A percentile compares a stretch with the other conserved stretches of the same genome.
These are phyloP conservation scores for Populus hybrid DNA, from an alignment of 441 rosid genomes.

Conservation along the genomic window DNA sequence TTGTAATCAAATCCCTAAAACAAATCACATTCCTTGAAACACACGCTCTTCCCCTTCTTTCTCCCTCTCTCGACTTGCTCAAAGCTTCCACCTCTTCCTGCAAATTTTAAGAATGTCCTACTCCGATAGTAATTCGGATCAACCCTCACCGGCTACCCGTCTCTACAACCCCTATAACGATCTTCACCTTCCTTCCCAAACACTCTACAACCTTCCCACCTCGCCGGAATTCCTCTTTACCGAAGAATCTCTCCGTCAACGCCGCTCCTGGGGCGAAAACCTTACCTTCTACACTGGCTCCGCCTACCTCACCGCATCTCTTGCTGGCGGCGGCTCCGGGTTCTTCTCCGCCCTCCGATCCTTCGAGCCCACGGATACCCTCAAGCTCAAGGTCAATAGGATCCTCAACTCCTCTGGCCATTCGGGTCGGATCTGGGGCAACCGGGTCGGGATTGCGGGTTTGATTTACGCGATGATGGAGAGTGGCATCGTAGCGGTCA, in stretches of 20 bases:
- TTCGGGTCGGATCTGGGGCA: slow-evolving; percentile 78
- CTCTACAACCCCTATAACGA: slow-evolving; percentile 86
- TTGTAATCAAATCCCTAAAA: no score
- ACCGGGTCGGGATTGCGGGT: slow-evolving; percentile 70
- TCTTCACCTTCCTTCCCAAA: slow-evolving; percentile 48
- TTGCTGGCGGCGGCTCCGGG: slow-evolving; percentile 59
- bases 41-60: neutral
- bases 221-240: slow-evolving; percentile 92
- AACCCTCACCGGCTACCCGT: slow-evolving; percentile 29
- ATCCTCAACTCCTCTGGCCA: slow-evolving; percentile 77
- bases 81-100: neutral
- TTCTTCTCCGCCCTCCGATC: slow-evolving; percentile 50
- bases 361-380: slow-evolving; percentile 70
- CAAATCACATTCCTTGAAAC: neutral
- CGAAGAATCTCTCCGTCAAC: slow-evolving; percentile 75
- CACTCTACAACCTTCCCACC: slow-evolving; percentile 78
- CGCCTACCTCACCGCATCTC: slow-evolving; percentile 66
- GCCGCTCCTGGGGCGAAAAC: slow-evolving; percentile 96
- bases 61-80: neutral
- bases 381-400: slow-evolving; percentile 77
- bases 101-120: neutral
- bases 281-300: slow-evolving; percentile 91
- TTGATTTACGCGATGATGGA: slow-evolving; percentile 76
- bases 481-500: slow-evolving; percentile 61
- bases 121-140: neutral